Base-by-base conservation (phyloP, 2,329 filamentous ascomycete species). In the Ilyonectria destructans region DNA sequence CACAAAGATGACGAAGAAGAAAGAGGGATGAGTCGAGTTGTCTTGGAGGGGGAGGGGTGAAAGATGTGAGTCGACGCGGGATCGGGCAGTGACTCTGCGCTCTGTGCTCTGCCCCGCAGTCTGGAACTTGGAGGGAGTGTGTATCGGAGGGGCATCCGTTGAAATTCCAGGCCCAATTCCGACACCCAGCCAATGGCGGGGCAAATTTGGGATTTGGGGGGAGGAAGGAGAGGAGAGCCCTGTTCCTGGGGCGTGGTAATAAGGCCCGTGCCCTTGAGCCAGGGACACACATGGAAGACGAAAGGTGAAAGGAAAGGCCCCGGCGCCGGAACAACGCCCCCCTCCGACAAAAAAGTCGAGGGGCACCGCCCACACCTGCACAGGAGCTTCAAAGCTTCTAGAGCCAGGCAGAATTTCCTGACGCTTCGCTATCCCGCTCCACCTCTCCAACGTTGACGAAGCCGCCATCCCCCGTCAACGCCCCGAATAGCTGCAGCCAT, bases 401-500 rank as follows among this genome's bases (percentile, higher is more conserved):
- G 74, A 70, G 73, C 60, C 74, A 74, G 73, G 72, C 71, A 76
- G 75, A 77, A 77, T 77, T 77, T 77, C 74, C 70, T 76, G 69
- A 76, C 75, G 62, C 65, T 69, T 72, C 68, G 64, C 61, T 68
- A 71, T 70, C 61, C 71, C 70, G 62, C 62, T 65, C 55, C 75
- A 52, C 65, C 45, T 71, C 57, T 54, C 69, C 65, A 73, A 71
- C 69, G 74, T 76, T 75, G 72, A 75, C 72, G 70, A 69, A 60
- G 63, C 69, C 70, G 73, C 70, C 72, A 74, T 69, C 64, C 60
- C 62, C 68, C 67, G 73, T 72, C 71, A 69, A 75, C 74, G 59
- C 29, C 51, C 62, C 56, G 19, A 69, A 76, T 54, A 74, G 75
- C 77, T 76, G 75, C 77, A 78, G 68, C 69, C 72, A 99, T 99